Percentiles rank a stretch among this genome's conserved stretches.
Evolutionary conservation across 306 rosid species (phyloP).

Genomic region (Casuarina glauca): DNA sequence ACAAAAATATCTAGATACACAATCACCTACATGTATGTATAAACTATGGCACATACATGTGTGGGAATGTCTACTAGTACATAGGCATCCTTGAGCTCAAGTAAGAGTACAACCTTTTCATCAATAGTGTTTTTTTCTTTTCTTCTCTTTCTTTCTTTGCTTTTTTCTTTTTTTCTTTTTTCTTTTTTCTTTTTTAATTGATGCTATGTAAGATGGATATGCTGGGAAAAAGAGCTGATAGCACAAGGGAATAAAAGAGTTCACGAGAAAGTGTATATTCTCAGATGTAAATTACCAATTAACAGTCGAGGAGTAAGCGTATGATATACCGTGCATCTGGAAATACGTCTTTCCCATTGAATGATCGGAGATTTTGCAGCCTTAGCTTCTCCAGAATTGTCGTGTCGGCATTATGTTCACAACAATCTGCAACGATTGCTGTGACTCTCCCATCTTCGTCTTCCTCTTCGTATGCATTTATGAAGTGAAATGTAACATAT

Average conservation of each 20-base stretch:
- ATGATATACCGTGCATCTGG: conserved; percentile 76
- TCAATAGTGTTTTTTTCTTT: not conserved
- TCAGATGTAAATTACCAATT: not conserved
- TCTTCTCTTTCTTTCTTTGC: too few species aligned
- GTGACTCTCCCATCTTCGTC: conserved; percentile 53
- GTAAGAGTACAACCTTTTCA: too few species aligned
- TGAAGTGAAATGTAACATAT: conserved; percentile 80
- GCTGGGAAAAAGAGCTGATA: not conserved
- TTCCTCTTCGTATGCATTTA: conserved; percentile 66
- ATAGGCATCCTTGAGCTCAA: too few species aligned
- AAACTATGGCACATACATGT: too few species aligned
- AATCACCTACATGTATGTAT: too few species aligned
- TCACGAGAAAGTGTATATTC: not conserved
- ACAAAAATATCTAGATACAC: too few species aligned
- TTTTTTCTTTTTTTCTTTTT: too few species aligned
- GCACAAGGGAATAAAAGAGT: too few species aligned
- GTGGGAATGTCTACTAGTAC: too few species aligned
- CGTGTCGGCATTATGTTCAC: conserved; percentile 70
- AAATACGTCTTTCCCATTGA: conserved; percentile 51
- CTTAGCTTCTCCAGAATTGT: too few species aligned
- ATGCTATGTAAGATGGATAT: not conserved
- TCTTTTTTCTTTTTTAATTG: not conserved
- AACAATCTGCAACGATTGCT: conserved; percentile 70
- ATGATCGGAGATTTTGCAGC: too few species aligned
- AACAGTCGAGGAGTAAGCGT: not conserved